phyloP scores from a whole-genome alignment of 129 eudicot genomes.

The Oenanthe sinensis region DNA sequence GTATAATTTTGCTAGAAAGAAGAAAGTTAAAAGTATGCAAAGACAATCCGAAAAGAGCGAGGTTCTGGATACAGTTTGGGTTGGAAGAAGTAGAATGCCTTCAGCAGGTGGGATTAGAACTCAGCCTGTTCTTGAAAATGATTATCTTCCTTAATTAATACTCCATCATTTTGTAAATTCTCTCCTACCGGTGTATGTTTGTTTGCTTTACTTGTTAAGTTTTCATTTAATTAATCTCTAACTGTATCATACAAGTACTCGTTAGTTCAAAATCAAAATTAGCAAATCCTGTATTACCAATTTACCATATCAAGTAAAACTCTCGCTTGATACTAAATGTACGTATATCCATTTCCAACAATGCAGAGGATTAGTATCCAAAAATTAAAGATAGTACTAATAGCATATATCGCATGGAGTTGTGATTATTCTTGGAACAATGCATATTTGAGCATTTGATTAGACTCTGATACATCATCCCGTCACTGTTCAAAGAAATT shows the following conservation, averaged over 20 bases:
- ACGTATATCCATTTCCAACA: not conserved
- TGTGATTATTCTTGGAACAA: no score
- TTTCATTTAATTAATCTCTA: no score
- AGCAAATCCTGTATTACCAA: not conserved
- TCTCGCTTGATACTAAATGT: not conserved
- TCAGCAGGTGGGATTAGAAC: conserved; percentile 74
- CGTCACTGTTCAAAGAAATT: no score
- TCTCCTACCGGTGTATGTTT: not conserved
- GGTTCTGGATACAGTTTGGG: conserved; percentile 51
- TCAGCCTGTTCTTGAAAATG: conserved; percentile 61
- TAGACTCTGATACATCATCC: no score
- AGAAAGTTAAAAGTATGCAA: conserved; percentile 48
- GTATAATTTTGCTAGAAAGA: conserved; percentile 20
- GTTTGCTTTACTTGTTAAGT: not conserved
- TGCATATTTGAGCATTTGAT: no score
- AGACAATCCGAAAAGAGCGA: conserved; percentile 44
- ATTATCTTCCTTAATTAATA: conserved; percentile 44
- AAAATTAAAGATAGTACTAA: no score
- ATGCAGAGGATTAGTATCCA: no score
- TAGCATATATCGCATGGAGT: no score
- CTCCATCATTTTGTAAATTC: not conserved
- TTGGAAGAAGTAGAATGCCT: conserved; percentile 79
- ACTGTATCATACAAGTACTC: not conserved
- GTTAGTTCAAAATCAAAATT: not conserved
- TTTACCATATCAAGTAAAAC: not conserved